phyloP scores from a whole-genome alignment of 805 yeast genomes.

The Saturnispora quitensis region DNA sequence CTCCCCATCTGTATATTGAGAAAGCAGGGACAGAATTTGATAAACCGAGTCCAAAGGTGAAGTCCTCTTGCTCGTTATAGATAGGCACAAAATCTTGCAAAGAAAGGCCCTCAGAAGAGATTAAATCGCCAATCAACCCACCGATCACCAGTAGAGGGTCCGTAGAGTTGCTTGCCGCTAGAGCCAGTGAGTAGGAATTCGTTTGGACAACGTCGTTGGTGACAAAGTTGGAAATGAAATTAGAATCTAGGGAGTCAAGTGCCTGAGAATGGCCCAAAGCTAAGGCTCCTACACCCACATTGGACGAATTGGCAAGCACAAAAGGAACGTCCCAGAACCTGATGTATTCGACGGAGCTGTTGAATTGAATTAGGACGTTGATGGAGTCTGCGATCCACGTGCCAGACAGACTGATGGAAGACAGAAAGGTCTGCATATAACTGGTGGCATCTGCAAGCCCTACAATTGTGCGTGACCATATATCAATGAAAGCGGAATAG shows the following conservation, averaged over 20 bases:
- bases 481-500: constrained; percentile 4
- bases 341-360: constrained; percentile 6
- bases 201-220: constrained; percentile 26
- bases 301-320: constrained; percentile 30
- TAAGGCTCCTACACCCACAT: constrained; percentile 33
- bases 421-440: constrained; percentile 12
- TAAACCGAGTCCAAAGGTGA: constrained; percentile 11
- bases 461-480: constrained; percentile 11
- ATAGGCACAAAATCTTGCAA: constrained; percentile 43
- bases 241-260: constrained; percentile 16
- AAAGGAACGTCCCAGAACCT: constrained; percentile 27
- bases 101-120: constrained; percentile 35
- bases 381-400: constrained; percentile 20
- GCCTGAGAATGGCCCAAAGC: constrained; percentile 31
- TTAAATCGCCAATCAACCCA: constrained; percentile 41
- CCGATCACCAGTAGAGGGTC: constrained; percentile 44
- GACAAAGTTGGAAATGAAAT: constrained; percentile 29
- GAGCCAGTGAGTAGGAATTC: constrained; percentile 37
- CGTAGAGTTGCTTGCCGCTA: constrained; percentile 21
- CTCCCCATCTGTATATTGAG: constrained; percentile 37
- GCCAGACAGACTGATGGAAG: constrained; percentile 21
- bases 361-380: constrained; percentile 5
- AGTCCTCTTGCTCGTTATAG: constrained; percentile 12
- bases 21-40: constrained; percentile 31
- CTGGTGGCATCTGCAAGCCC: constrained; percentile 12